Percentiles rank a stretch among this genome's conserved stretches.
phyloP scores from a whole-genome alignment of 164 flowering plant genomes.

The Protea cynaroides region DNA sequence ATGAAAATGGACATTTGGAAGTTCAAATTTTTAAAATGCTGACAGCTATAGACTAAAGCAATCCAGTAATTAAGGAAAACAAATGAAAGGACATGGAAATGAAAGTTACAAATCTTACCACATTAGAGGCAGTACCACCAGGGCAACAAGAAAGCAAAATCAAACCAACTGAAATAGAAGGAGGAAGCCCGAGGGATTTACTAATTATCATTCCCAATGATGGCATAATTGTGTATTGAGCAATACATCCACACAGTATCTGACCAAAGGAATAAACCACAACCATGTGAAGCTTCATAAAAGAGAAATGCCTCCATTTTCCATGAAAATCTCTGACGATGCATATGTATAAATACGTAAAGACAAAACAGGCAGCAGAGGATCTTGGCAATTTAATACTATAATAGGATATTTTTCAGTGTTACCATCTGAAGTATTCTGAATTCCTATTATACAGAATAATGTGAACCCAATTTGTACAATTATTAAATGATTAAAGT shows the following conservation, averaged over 20 bases:
- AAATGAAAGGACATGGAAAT: neutral
- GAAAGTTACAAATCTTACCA: slow-evolving; percentile 42
- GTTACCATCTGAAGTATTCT: too few species aligned
- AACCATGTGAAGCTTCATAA: neutral
- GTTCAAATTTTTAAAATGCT: too few species aligned
- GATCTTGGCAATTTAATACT: too few species aligned
- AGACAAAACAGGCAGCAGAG: too few species aligned
- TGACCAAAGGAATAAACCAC: slow-evolving; percentile 17
- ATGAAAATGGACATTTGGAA: neutral
- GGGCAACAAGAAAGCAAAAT: slow-evolving; percentile 81
- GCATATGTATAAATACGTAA: too few species aligned
- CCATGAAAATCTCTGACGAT: neutral
- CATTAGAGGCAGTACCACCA: slow-evolving; percentile 89
- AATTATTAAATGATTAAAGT: too few species aligned
- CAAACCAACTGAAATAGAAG: slow-evolving; percentile 74
- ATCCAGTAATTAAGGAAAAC: neutral
- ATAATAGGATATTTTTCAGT: too few species aligned
- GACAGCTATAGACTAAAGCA: too few species aligned
- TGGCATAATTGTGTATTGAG: slow-evolving; percentile 90
- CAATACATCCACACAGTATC: slow-evolving; percentile 74
- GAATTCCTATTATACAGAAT: too few species aligned
- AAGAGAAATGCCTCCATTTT: neutral
- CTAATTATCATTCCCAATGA: slow-evolving; percentile 46
- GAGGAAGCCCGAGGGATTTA: slow-evolving; percentile 62
- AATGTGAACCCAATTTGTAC: too few species aligned